phyloP scores from a whole-genome alignment of 495 filamentous ascomycete species.

The Podospora sp. region DNA sequence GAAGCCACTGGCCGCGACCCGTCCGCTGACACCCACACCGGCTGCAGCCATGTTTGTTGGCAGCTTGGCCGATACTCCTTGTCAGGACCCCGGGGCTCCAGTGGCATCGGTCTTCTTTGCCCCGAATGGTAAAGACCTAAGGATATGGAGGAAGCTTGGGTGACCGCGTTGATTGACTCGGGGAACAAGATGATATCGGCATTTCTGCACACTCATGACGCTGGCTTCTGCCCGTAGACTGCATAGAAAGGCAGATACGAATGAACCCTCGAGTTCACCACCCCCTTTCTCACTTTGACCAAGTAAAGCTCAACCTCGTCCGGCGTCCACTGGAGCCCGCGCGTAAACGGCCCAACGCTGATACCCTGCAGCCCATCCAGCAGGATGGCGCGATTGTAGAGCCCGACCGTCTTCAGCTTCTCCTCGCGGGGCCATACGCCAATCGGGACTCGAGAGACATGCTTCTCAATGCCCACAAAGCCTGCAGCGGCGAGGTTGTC shows the following conservation, averaged over 20 bases:
- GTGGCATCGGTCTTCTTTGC: too few species aligned
- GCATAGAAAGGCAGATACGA: conserved; percentile 40
- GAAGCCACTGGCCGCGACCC: too few species aligned
- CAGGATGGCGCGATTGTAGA: conserved; percentile 43
- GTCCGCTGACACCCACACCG: too few species aligned
- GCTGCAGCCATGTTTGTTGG: too few species aligned
- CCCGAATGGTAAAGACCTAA: too few species aligned
- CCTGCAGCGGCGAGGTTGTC: conserved; percentile 55
- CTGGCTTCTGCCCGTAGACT: conserved; percentile 38
- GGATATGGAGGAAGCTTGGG: too few species aligned
- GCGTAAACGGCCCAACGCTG: conserved; percentile 51
- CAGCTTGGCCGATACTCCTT: too few species aligned
- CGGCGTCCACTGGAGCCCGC: conserved; percentile 55
- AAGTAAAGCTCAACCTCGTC: conserved; percentile 60
- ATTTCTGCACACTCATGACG: background rate
- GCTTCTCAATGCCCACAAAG: conserved; percentile 60
- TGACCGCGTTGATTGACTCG: background rate
- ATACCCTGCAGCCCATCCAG: conserved; percentile 49
- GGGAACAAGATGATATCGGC: background rate
- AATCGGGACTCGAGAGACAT: conserved; percentile 53
- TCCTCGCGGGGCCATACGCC: conserved; percentile 61
- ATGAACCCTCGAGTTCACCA: conserved; percentile 55
- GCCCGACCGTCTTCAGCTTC: conserved; percentile 52
- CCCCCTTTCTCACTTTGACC: conserved; percentile 54
- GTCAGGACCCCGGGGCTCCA: too few species aligned